A percentile compares a stretch with the other conserved stretches of the same genome.
Conservation (phyloP, 2,329 filamentous ascomycete genomes). For the Neofusicoccum cordaticola region DNA sequence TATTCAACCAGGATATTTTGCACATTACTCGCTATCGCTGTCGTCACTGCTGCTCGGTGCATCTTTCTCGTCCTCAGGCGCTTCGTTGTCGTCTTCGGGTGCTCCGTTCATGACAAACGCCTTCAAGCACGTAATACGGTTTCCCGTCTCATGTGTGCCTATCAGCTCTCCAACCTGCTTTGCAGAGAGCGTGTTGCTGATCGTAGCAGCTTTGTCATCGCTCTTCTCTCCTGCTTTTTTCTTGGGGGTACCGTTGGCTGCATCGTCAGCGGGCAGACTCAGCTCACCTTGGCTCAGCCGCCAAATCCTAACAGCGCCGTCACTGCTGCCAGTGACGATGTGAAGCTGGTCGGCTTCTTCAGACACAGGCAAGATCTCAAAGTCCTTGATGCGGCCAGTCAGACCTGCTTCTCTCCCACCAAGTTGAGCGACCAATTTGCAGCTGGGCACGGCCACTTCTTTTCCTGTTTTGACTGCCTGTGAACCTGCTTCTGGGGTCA, state of each 20-base stretch:
- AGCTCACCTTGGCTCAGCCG: conserved; percentile 44
- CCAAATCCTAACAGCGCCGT: conserved; percentile 83
- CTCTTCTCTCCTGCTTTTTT: conserved; percentile 9
- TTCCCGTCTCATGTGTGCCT: conserved; percentile 78
- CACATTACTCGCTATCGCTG: conserved; percentile 19
- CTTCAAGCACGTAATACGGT: conserved; percentile 83
- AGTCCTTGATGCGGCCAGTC: conserved; percentile 80
- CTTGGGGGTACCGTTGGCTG: conserved; percentile 14
- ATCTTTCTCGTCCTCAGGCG: conserved; percentile 21
- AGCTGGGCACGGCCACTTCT: conserved; percentile 57
- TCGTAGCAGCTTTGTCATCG: conserved; percentile 6
- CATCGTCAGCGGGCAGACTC: conserved; percentile 18
- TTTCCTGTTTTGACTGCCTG: conserved; percentile 44
- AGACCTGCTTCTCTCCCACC: conserved; percentile 71
- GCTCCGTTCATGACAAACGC: conserved; percentile 75
- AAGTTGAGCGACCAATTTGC: conserved; percentile 65
- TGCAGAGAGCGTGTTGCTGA: background rate
- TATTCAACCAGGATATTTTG: background rate
- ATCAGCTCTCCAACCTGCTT: conserved; percentile 63
- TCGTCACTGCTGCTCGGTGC: conserved; percentile 19
- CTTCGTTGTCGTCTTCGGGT: conserved; percentile 27
- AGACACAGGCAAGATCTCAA: conserved; percentile 59
- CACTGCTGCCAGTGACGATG: conserved; percentile 75
- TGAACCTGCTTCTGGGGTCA: conserved; percentile 28
- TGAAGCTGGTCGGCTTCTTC: conserved; percentile 43